phyloP scores from a whole-genome alignment of 805 yeast species.

The Dipodascus geniculatus region DNA sequence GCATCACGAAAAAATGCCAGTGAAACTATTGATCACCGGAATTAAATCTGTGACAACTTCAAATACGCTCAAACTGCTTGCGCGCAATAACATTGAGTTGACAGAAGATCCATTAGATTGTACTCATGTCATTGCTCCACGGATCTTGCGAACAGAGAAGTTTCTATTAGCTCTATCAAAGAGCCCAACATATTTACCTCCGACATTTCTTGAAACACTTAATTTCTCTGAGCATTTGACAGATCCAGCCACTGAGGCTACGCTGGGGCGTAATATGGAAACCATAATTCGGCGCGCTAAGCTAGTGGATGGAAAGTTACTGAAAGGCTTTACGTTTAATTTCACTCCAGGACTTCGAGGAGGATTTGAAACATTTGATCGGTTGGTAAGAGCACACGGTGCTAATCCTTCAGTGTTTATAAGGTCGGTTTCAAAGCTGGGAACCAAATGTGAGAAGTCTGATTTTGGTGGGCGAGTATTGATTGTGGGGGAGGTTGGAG shows the following conservation, averaged over 20 bases:
- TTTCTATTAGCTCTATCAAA: conserved; percentile 60
- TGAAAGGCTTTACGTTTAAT: conserved; percentile 39
- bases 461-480: not conserved
- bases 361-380: conserved; percentile 42
- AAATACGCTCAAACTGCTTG: conserved; percentile 22
- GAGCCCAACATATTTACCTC: not conserved
- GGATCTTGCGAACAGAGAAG: conserved; percentile 75
- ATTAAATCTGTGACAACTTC: conserved; percentile 5
- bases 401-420: conserved; percentile 24
- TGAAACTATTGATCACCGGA: conserved; percentile 18
- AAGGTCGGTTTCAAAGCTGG: not conserved
- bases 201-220: not conserved
- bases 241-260: not conserved
- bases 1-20: conserved; percentile 7
- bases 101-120: conserved; percentile 29
- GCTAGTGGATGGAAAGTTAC: conserved; percentile 26
- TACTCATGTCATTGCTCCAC: conserved; percentile 56
- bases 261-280: conserved; percentile 14
- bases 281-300: conserved; percentile 16
- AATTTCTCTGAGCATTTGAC: not conserved
- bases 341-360: conserved; percentile 50
- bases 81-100: conserved; percentile 40
- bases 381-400: conserved; percentile 54
- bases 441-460: not conserved
- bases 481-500: not conserved